phyloP scores from a whole-genome alignment of 371 early-diverging fungal genomes.

The Phascolomyces articulosus region DNA sequence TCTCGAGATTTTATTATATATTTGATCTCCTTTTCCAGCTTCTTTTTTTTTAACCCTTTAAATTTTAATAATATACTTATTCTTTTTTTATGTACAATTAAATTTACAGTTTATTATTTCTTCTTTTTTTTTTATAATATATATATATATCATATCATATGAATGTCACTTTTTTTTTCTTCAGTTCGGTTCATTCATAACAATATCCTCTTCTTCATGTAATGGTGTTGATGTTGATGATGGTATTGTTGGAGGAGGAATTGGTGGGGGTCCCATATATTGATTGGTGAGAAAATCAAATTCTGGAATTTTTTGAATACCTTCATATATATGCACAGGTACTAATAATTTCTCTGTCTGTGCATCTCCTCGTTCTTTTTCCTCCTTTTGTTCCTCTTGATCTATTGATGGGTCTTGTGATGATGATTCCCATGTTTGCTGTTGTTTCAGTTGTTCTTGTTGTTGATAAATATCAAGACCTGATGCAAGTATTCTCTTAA shows the following conservation, averaged over 20 bases:
- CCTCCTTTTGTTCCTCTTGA: background rate
- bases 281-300: slow-evolving; percentile 60
- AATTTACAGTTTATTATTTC: too few relatives aligned
- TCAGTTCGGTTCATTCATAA: too few relatives aligned
- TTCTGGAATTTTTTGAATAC: slow-evolving; percentile 38
- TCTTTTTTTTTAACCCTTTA: too few relatives aligned
- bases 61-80: too few relatives aligned
- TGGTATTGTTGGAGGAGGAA: background rate
- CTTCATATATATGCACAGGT: slow-evolving; percentile 55
- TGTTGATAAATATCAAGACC: slow-evolving; percentile 25
- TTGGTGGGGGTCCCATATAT: slow-evolving; percentile 39
- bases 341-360: slow-evolving; percentile 42
- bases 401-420: too few relatives aligned
- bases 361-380: slow-evolving; percentile 19
- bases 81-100: too few relatives aligned
- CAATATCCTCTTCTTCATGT: background rate
- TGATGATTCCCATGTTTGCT: background rate
- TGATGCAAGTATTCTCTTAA: slow-evolving; percentile 28
- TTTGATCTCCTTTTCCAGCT: too few relatives aligned
- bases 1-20: too few relatives aligned
- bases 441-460: slow-evolving; percentile 20
- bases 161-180: too few relatives aligned
- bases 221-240: background rate
- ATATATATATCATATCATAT: too few relatives aligned
- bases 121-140: too few relatives aligned